Evolutionary conservation across 371 early-diverging fungal genomes (phyloP).

Genomic region (Apophysomyces ossiformis): DNA sequence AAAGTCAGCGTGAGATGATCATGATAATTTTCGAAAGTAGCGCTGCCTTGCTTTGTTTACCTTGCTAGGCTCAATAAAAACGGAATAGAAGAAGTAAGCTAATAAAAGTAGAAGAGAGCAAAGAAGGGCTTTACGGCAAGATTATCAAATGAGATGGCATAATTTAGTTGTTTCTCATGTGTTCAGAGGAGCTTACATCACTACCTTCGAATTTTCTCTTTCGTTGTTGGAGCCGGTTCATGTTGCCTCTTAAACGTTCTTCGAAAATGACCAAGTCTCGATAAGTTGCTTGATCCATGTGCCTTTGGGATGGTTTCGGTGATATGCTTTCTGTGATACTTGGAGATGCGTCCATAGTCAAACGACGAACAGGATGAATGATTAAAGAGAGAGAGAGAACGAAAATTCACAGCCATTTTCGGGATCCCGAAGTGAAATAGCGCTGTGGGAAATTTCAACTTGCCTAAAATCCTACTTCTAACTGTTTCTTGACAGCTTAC

Average conservation of each 20-base stretch:
- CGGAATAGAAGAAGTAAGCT: constrained; percentile 53
- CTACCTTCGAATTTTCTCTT: constrained; percentile 72
- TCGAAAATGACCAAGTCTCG: constrained; percentile 75
- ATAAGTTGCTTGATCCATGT: constrained; percentile 52
- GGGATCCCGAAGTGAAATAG: too few species aligned
- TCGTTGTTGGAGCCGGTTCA: constrained; percentile 55
- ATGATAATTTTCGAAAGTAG: not conserved
- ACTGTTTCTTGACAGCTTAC: too few species aligned
- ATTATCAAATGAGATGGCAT: not conserved
- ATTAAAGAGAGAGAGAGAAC: too few species aligned
- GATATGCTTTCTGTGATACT: not conserved
- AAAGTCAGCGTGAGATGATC: not conserved
- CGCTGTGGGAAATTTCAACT: too few species aligned
- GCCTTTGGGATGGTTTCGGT: constrained; percentile 15
- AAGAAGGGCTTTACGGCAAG: constrained; percentile 33
- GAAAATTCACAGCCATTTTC: too few species aligned
- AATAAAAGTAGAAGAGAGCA: constrained; percentile 33
- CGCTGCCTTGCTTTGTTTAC: constrained; percentile 22
- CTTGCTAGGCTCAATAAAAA: constrained; percentile 56
- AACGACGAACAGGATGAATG: too few species aligned
- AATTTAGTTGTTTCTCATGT: not conserved
- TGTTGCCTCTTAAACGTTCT: constrained; percentile 65
- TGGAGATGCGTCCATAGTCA: not conserved
- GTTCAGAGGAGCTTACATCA: not conserved
- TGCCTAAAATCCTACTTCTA: too few species aligned